A percentile compares a stretch with the other conserved stretches of the same genome.
Conservation (phyloP, 1,284 basidiomycete species). For the Hemileia vastatrix region DNA sequence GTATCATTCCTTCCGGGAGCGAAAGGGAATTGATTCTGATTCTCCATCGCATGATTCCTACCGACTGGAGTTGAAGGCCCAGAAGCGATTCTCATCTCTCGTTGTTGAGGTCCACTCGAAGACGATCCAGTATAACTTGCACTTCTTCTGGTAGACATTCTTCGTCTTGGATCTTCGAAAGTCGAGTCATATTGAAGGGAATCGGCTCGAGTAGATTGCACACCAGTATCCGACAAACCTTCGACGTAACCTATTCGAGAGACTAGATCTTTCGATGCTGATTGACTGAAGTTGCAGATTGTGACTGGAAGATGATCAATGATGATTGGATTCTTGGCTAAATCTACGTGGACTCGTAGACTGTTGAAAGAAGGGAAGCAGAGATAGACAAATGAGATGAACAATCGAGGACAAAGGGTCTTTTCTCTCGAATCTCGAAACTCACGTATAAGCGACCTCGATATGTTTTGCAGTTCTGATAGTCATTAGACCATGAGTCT, state of each 20-base stretch:
- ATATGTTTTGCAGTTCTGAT: background rate
- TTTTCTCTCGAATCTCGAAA: too few species aligned
- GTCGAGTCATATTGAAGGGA: background rate
- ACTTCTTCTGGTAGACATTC: background rate
- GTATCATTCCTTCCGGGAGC: slow-evolving; percentile 29
- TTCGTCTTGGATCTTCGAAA: background rate
- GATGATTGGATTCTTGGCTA: slow-evolving; percentile 37
- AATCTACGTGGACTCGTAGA: slow-evolving; percentile 36
- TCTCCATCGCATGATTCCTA: background rate
- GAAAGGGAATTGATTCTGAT: background rate
- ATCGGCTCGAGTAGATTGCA: background rate
- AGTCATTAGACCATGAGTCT: background rate
- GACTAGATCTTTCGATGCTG: slow-evolving; percentile 27
- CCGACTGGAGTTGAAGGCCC: background rate
- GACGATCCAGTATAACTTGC: background rate
- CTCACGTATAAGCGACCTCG: background rate
- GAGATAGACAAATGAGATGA: background rate
- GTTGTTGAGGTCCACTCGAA: background rate
- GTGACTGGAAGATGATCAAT: slow-evolving; percentile 40
- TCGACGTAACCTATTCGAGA: slow-evolving; percentile 37
- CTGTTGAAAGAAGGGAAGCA: slow-evolving; percentile 9
- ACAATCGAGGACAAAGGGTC: too few species aligned
- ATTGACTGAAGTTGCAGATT: slow-evolving; percentile 33
- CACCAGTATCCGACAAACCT: slow-evolving; percentile 27
- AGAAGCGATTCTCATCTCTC: background rate